Percentiles rank a stretch among this genome's conserved stretches.
Evolutionary conservation across 306 rosid species (phyloP).

Genomic region (Prunus persica): DNA sequence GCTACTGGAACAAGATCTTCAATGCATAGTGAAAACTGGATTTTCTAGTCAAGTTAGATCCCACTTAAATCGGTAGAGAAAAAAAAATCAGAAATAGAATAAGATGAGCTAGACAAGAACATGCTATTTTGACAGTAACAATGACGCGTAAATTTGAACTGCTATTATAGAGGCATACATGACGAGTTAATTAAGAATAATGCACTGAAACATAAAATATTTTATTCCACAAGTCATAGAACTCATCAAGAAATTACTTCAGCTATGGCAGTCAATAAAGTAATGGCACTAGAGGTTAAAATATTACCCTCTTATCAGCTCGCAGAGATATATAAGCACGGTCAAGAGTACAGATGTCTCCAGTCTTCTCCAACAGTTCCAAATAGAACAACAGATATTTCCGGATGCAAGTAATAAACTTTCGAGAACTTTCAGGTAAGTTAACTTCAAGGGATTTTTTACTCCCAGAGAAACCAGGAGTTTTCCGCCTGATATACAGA

Average conservation of each 20-base stretch:
- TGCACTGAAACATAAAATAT: too few species aligned
- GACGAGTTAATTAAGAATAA: too few species aligned
- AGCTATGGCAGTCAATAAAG: constrained; percentile 3
- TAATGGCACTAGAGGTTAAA: neutral
- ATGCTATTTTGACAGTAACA: neutral
- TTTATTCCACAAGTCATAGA: neutral
- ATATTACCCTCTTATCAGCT: constrained; percentile 87
- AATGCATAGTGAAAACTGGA: constrained; percentile 89
- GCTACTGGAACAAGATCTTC: constrained; percentile 98
- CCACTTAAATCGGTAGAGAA: neutral
- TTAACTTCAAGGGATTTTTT: constrained; percentile 84
- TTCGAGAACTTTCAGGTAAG: constrained; percentile 94
- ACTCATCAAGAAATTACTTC: neutral
- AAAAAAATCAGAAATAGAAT: neutral
- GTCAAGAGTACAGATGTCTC: constrained; percentile 88
- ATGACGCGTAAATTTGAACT: neutral
- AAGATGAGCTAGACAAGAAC: neutral
- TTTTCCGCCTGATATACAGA: constrained; percentile 67
- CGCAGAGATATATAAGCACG: constrained; percentile 89
- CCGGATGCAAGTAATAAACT: constrained; percentile 92
- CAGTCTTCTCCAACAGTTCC: constrained; percentile 88
- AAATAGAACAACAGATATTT: constrained; percentile 86
- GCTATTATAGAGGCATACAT: too few species aligned
- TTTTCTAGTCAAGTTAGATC: constrained; percentile 29
- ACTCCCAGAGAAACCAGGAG: constrained; percentile 73